Evolutionary conservation across 176 grass and related monocot species (phyloP).

Genomic region (Leersia perrieri): DNA sequence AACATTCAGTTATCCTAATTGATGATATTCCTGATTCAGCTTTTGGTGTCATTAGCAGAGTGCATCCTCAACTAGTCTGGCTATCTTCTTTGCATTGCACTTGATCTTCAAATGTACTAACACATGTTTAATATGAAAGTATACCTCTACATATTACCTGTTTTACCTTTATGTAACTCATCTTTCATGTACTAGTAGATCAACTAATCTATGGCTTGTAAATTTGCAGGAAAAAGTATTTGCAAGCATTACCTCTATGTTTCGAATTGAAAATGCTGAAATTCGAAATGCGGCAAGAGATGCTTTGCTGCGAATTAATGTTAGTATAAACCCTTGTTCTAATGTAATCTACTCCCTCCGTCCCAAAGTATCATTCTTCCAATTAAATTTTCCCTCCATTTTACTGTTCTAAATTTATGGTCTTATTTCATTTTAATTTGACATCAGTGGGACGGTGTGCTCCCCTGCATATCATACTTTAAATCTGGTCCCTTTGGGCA

Average conservation of each 20-base stretch:
- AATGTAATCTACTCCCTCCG: too few species aligned
- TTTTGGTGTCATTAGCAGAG: background rate
- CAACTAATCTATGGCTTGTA: slow-evolving; percentile 1
- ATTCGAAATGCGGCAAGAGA: slow-evolving; percentile 80
- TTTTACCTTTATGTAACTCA: background rate
- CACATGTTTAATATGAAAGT: background rate
- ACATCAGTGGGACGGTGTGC: background rate
- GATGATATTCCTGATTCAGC: background rate
- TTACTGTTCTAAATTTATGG: background rate
- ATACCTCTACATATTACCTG: background rate
- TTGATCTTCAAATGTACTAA: background rate
- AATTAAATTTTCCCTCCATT: background rate
- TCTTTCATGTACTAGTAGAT: slow-evolving; percentile 3
- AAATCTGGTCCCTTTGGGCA: background rate
- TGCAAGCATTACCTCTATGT: slow-evolving; percentile 57
- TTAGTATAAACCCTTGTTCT: slow-evolving; percentile 44
- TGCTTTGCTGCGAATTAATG: slow-evolving; percentile 66
- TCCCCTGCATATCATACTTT: background rate
- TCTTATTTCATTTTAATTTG: background rate
- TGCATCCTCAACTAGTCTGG: background rate
- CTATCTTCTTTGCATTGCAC: background rate
- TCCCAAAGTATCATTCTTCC: too few species aligned
- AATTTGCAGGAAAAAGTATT: slow-evolving; percentile 67
- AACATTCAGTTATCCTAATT: background rate
- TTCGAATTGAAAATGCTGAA: slow-evolving; percentile 58